Conservation (phyloP, 2,329 filamentous ascomycete species). For the Amphichorda felina region DNA sequence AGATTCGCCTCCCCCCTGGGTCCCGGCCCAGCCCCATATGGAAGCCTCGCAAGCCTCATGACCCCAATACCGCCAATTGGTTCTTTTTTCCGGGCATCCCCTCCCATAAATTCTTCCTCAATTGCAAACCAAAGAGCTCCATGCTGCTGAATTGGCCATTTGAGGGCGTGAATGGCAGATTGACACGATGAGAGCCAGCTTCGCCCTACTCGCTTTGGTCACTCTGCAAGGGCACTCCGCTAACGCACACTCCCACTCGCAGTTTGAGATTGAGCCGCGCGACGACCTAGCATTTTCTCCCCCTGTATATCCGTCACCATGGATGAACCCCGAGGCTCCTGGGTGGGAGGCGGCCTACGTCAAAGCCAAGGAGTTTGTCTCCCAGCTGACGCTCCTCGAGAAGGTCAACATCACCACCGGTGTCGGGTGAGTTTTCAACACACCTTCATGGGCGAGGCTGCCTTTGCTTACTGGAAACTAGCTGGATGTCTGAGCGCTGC, state of each 20-base stretch:
- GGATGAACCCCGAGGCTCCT: conserved; percentile 61
- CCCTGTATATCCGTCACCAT: conserved; percentile 77
- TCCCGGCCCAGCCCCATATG: too few relatives aligned
- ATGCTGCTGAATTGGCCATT: too few relatives aligned
- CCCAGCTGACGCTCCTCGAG: conserved; percentile 69
- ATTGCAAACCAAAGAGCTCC: too few relatives aligned
- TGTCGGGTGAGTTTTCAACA: conserved; percentile 48
- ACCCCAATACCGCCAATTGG: too few relatives aligned
- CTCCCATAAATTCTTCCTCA: too few relatives aligned
- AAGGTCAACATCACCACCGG: conserved; percentile 95
- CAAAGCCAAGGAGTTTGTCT: conserved; percentile 69
- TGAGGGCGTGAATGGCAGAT: too few relatives aligned
- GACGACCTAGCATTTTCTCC: conserved; percentile 25
- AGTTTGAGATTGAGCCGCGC: not conserved
- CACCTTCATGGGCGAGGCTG: too few relatives aligned
- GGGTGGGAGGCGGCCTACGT: conserved; percentile 67
- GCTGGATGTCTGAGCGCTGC: conserved; percentile 50
- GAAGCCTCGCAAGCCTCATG: too few relatives aligned
- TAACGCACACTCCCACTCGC: not conserved
- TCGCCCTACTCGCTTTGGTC: too few relatives aligned
- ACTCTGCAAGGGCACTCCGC: not conserved
- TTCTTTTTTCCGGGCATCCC: too few relatives aligned
- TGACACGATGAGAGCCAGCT: too few relatives aligned
- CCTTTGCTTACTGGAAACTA: conserved; percentile 9
- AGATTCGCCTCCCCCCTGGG: too few relatives aligned